These are phyloP conservation scores for Amphichorda felina DNA, from an alignment of 2,329 filamentous ascomycete species.

Conservation along the genomic window DNA sequence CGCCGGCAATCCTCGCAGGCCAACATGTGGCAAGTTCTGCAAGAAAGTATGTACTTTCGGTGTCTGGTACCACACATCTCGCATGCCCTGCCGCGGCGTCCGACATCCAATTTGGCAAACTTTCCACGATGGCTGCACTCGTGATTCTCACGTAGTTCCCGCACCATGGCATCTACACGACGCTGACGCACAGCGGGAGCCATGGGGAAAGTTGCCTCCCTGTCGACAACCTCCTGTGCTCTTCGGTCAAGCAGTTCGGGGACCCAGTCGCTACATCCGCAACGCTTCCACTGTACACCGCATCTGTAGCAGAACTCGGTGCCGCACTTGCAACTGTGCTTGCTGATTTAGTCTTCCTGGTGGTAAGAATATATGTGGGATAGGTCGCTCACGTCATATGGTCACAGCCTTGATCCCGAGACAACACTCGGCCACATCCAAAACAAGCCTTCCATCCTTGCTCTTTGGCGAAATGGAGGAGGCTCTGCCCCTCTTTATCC, in stretches of 20 bases:
- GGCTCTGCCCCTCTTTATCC: constrained; percentile 3
- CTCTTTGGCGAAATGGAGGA: constrained; percentile 1
- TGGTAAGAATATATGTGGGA: not conserved
- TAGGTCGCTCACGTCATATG: constrained; percentile 5
- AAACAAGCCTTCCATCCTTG: constrained; percentile 4
- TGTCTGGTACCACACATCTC: constrained; percentile 3
- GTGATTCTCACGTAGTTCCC: constrained; percentile 4
- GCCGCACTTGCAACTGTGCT: constrained; percentile 3
- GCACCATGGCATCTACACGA: constrained; percentile 2
- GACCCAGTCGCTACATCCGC: constrained; percentile 5
- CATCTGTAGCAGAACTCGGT: constrained; percentile 6
- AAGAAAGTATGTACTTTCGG: constrained; percentile 5
- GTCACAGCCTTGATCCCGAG: constrained; percentile 5
- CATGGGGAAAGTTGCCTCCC: constrained; percentile 3
- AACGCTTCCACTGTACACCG: constrained; percentile 5
- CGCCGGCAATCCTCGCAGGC: constrained; percentile 2
- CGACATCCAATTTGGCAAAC: constrained; percentile 3
- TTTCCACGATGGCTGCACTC: constrained; percentile 3
- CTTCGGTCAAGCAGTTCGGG: constrained; percentile 4
- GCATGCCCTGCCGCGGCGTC: not conserved
- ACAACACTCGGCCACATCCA: constrained; percentile 5
- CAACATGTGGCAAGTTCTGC: constrained; percentile 5
- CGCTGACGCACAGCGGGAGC: constrained; percentile 2
- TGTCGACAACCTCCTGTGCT: constrained; percentile 6
- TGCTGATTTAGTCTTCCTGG: not conserved